Percentiles rank a stretch among this genome's conserved stretches.
phyloP scores from a whole-genome alignment of 2,329 filamentous ascomycete genomes.

The Phialophora tarda region DNA sequence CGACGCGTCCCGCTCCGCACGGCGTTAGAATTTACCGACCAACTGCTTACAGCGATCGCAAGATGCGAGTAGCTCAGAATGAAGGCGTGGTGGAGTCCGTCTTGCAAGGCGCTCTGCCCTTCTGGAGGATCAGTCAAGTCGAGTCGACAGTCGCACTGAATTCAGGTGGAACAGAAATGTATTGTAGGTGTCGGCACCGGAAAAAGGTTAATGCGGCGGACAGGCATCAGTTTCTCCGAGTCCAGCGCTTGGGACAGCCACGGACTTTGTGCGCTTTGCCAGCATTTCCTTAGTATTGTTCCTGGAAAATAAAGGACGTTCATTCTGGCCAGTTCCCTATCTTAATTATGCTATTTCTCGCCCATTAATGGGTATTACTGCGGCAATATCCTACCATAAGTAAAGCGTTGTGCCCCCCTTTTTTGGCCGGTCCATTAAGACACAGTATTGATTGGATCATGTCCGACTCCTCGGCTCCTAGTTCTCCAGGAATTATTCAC shows the following conservation, averaged over 20 bases:
- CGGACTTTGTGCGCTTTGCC: background rate
- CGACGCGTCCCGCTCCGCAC: conserved; percentile 66
- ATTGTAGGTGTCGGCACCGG: background rate
- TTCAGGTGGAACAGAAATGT: too few relatives aligned
- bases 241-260: background rate
- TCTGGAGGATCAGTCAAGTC: conserved; percentile 21
- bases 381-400: background rate
- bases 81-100: conserved; percentile 77
- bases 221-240: background rate
- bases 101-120: conserved; percentile 62
- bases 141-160: background rate
- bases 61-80: conserved; percentile 67
- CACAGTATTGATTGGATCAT: conserved; percentile 11
- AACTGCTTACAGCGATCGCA: conserved; percentile 68
- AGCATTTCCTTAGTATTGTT: conserved; percentile 10
- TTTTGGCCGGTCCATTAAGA: background rate
- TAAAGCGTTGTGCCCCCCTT: background rate
- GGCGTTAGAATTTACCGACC: conserved; percentile 65
- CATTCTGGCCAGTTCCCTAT: background rate
- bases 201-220: conserved; percentile 6
- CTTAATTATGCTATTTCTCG: background rate
- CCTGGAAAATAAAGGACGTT: background rate
- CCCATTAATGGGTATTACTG: background rate
- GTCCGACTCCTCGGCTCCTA: conserved; percentile 31
- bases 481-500: conserved; percentile 33